Evolutionary conservation across 2,329 filamentous ascomycete genomes (phyloP), one percentile per base, ranked within the genome.

Genomic region (Penicillium concentricum): DNA sequence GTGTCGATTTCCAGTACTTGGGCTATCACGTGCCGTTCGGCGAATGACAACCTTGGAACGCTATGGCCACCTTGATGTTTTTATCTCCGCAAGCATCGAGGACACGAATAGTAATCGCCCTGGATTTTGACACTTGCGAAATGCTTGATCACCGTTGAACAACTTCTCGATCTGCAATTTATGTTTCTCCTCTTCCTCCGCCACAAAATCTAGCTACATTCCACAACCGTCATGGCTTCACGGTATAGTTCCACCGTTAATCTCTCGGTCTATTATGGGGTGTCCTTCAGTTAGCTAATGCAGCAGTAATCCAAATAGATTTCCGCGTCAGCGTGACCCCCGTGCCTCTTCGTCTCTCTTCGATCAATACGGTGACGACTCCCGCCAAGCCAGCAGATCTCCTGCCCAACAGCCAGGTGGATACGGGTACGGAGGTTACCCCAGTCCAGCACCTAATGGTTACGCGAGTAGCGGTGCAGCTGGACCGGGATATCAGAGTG

Each of bases 301-400:
- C 15, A 30, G n/a, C 10, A 24, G 15, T 24, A 10, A 39, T 41
- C 12, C 13, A 15, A 32, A 51, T 60, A 89, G 88, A 79, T 90
- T 90, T 74, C 82, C 84, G 66, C 77, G 82, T 67, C 88, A 91
- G 79, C 73, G 74, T 54, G 74, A 77, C 83, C 88, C 78, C 81
- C 90, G 78, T 82, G 85, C 69, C 81, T 73, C 88, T 69, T 87
- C 84, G 70, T 86, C 87, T 63, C 85, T 92, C 62, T 92, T 92
- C 76, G 87, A 89, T 64, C 86, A 87, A 66, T 92, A 91, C 76
- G 85, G 82, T 61, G 82, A 82, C 65, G 78, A 79, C 68, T 79
- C 78, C 59, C 69, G 74, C 30, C 72, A 74, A 4, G 64, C 66
- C 24, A 76, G 72, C 58, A 70, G 69, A 57, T 76, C 75, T 13